Evolutionary conservation across 306 rosid genomes (phyloP).

Genomic region (Cucumis cinereus): DNA sequence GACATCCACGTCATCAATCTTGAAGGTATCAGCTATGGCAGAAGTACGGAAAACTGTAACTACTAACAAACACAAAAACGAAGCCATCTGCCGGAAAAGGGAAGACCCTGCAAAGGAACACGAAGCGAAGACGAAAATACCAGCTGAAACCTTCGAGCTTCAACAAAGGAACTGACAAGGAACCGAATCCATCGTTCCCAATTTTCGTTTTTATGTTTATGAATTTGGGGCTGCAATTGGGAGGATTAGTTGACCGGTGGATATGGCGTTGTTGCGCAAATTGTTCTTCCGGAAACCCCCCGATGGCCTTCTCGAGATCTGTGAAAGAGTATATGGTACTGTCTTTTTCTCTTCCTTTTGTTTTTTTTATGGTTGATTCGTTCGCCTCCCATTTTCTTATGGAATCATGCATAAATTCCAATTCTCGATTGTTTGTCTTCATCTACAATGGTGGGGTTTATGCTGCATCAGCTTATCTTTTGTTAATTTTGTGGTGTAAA

Average conservation of each 20-base stretch:
- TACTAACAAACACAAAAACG: constrained; percentile 3
- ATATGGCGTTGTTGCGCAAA: constrained; percentile 68
- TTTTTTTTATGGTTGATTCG: background rate
- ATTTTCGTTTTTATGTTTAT: background rate
- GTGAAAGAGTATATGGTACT: constrained; percentile 78
- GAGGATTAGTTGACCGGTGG: constrained; percentile 7
- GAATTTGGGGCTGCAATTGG: background rate
- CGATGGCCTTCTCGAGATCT: constrained; percentile 85
- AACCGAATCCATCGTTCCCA: background rate
- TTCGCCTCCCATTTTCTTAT: background rate
- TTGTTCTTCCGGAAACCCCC: constrained; percentile 88
- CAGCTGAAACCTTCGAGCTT: constrained; percentile 3
- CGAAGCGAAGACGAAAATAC: background rate
- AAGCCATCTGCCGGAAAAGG: background rate
- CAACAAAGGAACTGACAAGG: background rate
- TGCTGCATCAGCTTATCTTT: background rate
- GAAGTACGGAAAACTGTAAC: constrained; percentile 5
- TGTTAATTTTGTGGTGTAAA: background rate
- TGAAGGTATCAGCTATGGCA: background rate
- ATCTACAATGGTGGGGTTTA: background rate
- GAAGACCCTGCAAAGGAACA: background rate
- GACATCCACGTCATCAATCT: constrained; percentile 12
- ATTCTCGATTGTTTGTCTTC: background rate
- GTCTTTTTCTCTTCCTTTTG: background rate
- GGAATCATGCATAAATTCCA: background rate